Evolutionary conservation across 306 rosid genomes (phyloP), one percentile per base, ranked within the genome.

Genomic region (Castanea mollissima): DNA sequence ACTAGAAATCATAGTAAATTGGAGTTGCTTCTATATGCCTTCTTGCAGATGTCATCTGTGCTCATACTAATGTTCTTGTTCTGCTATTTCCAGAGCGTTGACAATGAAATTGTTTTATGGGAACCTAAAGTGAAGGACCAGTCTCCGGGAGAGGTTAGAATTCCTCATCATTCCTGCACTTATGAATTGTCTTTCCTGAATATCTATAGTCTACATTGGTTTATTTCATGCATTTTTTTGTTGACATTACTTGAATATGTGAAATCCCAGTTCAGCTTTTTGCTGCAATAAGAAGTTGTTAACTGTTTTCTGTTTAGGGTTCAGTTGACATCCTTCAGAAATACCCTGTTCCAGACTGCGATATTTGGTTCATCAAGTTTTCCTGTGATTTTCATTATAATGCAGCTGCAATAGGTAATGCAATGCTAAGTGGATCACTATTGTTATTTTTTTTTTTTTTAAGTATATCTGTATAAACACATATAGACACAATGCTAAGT

Each of bases 331-430:
- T 93, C 80, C 99, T 95, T 81, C 99, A 95, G 83, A 95, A 90
- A 78, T 95, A 95, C 86, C 99, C 99, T 21, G 95, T 88, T 82
- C 98, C 99, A 0, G 99, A 88, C 64, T 95, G 99, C 69, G 98
- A 95, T 80, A 93, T 95, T 77, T 95, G 99, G 98, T 95, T 93
- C 88, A 93, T 95, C 90, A 95, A 95, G 82, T 95, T 95, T 77
- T 95, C 98, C 35, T 93, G 92, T 49, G 99, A 95, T 86, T 95
- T 95, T 85, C 94, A 90, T 81, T 93, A 78, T 76, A 86, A 89
- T 68, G 80, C 92, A 20, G 90, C 86, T 80, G 92, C 98, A 18
- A 88, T 93, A 91, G 99, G 99, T 90, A 84, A 80, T 73, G 71
- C 41, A 54, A 55, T 56, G 79, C 76, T 15, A 52, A 23, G 57